A percentile compares a stretch with the other conserved stretches of the same genome.
Evolutionary conservation across 2,329 filamentous ascomycete species (phyloP).

Genomic region (Xylaria sp.): DNA sequence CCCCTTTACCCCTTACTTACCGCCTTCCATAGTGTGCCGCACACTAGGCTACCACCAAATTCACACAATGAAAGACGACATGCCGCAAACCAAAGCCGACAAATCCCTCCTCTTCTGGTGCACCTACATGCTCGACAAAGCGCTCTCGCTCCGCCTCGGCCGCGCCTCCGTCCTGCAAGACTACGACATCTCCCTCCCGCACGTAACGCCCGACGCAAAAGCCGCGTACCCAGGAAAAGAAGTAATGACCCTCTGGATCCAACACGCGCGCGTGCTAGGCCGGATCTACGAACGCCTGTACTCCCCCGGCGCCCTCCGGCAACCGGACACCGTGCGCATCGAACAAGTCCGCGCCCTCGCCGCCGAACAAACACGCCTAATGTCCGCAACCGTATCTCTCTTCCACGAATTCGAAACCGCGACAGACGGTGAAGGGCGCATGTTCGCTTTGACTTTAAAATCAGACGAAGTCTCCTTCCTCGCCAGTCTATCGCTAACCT

Average conservation of each 20-base stretch:
- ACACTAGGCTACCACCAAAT: slow-evolving; percentile 49
- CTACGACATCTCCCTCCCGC: slow-evolving; percentile 63
- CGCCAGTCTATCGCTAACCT: slow-evolving; percentile 56
- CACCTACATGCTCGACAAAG: slow-evolving; percentile 66
- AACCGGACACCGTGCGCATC: slow-evolving; percentile 50
- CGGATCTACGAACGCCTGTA: slow-evolving; percentile 68
- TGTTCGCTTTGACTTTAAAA: slow-evolving; percentile 52
- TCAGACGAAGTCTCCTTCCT: slow-evolving; percentile 57
- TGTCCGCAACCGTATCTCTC: slow-evolving; percentile 44
- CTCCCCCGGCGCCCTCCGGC: slow-evolving; percentile 54
- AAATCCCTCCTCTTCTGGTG: slow-evolving; percentile 66
- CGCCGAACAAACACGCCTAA: slow-evolving; percentile 50
- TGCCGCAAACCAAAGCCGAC: slow-evolving; percentile 45
- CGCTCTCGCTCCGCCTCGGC: slow-evolving; percentile 65
- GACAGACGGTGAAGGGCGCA: slow-evolving; percentile 42
- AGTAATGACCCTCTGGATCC: slow-evolving; percentile 61
- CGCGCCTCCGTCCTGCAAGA: slow-evolving; percentile 65
- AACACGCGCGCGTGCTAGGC: slow-evolving; percentile 64
- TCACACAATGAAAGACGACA: slow-evolving; percentile 45
- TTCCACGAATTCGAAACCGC: slow-evolving; percentile 41
- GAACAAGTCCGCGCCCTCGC: slow-evolving; percentile 50
- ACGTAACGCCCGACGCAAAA: slow-evolving; percentile 50
- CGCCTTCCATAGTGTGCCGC: slow-evolving; percentile 43
- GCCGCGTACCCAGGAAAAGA: slow-evolving; percentile 48
- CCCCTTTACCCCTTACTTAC: not conserved